Percentiles rank a stretch among this genome's conserved stretches.
Evolutionary conservation across 2,329 filamentous ascomycete species (phyloP).

Genomic region (Paracorniculantispora psalliotae): DNA sequence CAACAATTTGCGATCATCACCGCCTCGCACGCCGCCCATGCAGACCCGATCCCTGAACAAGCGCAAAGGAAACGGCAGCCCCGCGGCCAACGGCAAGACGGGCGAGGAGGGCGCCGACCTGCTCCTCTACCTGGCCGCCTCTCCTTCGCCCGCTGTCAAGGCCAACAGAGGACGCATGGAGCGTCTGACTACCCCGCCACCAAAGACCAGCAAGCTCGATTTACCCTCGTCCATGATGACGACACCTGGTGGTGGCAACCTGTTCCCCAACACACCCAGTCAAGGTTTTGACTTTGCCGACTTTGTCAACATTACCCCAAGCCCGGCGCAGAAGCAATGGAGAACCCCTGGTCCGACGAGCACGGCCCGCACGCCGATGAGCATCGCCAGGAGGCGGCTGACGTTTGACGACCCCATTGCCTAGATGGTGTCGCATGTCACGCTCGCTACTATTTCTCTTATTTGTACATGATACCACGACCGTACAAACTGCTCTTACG

Average conservation of each 20-base stretch:
- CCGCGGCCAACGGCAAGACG: constrained; percentile 45
- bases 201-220: constrained; percentile 60
- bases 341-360: constrained; percentile 65
- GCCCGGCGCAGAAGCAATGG: constrained; percentile 86
- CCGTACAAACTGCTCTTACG: constrained; percentile 21
- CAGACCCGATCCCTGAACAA: constrained; percentile 46
- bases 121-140: constrained; percentile 80
- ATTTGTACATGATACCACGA: constrained; percentile 32
- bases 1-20: constrained; percentile 67
- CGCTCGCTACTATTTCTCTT: constrained; percentile 11
- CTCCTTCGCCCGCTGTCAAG: constrained; percentile 75
- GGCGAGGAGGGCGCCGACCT: constrained; percentile 79
- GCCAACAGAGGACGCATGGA: constrained; percentile 53
- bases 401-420: constrained; percentile 76
- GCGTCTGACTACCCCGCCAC: constrained; percentile 71
- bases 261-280: constrained; percentile 72
- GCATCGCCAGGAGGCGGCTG: constrained; percentile 66
- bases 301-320: constrained; percentile 96
- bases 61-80: constrained; percentile 44
- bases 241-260: constrained; percentile 68
- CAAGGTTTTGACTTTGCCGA: constrained; percentile 90
- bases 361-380: constrained; percentile 51
- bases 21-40: constrained; percentile 76
- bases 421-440: constrained; percentile 20
- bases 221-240: constrained; percentile 83